A percentile compares a stretch with the other conserved stretches of the same genome.
phyloP scores from a whole-genome alignment of 805 yeast species.

The Kodamaea neixiangensis region DNA sequence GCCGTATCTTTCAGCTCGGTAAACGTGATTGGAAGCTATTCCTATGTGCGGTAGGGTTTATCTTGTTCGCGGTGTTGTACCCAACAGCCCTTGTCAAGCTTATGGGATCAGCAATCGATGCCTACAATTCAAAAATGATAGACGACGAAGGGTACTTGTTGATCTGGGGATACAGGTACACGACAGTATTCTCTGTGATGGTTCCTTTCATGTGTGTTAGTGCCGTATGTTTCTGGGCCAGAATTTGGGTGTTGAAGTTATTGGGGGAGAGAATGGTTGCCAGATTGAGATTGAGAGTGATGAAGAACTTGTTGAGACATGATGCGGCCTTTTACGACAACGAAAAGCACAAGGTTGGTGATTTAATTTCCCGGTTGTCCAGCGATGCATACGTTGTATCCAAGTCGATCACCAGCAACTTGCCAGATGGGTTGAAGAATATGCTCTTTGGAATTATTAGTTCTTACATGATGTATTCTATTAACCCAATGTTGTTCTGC shows the following conservation, averaged over 20 bases:
- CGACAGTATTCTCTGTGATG: constrained; percentile 43
- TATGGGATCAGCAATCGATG: constrained; percentile 46
- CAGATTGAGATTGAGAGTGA: constrained; percentile 40
- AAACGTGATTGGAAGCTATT: constrained; percentile 41
- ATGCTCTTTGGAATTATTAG: constrained; percentile 42
- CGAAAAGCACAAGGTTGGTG: constrained; percentile 49
- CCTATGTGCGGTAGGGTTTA: constrained; percentile 41
- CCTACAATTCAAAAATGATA: constrained; percentile 34
- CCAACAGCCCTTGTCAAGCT: constrained; percentile 46
- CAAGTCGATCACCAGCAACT: constrained; percentile 42
- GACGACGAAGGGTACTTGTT: constrained; percentile 42
- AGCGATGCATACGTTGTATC: constrained; percentile 50
- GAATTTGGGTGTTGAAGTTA: constrained; percentile 42
- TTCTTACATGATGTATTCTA: constrained; percentile 46
- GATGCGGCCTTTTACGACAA: constrained; percentile 44
- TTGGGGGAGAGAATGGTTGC: constrained; percentile 48
- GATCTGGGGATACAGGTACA: constrained; percentile 47
- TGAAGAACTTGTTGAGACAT: constrained; percentile 44
- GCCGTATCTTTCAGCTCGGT: constrained; percentile 40
- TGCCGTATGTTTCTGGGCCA: constrained; percentile 49
- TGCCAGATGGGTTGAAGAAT: constrained; percentile 48
- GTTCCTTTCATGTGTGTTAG: constrained; percentile 45
- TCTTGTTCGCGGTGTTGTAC: constrained; percentile 44
- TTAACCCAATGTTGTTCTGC: constrained; percentile 44
- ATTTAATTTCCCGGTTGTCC: constrained; percentile 44